These are phyloP conservation scores for Kluyveromyces starmeri DNA, from an alignment of 805 yeast species.

Conservation along the genomic window DNA sequence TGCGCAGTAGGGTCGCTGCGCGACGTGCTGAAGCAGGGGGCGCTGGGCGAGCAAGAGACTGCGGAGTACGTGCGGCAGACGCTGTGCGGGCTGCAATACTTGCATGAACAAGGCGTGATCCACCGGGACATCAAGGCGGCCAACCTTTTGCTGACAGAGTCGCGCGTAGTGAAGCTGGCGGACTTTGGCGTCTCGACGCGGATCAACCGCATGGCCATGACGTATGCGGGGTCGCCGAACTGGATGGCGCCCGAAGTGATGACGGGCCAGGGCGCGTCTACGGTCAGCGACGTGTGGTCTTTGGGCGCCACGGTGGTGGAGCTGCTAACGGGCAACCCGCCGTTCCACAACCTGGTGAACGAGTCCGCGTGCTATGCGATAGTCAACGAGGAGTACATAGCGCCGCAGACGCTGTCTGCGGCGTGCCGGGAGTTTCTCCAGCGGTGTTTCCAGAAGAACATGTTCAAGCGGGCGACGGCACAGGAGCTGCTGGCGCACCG, in stretches of 20 bases:
- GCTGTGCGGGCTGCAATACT: constrained; percentile 56
- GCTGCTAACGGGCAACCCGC: constrained; percentile 77
- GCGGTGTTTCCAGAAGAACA: constrained; percentile 64
- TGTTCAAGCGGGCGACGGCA: constrained; percentile 58
- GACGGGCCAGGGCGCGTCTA: constrained; percentile 71
- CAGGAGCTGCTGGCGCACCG: constrained; percentile 51
- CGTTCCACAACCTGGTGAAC: constrained; percentile 53
- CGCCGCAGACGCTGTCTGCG: constrained; percentile 27
- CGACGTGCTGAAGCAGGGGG: constrained; percentile 29
- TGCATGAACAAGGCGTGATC: constrained; percentile 71
- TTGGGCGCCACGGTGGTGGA: constrained; percentile 93
- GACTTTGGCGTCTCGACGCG: constrained; percentile 96
- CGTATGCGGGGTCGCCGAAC: constrained; percentile 80
- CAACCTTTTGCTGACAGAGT: constrained; percentile 60
- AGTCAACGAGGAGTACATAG: constrained; percentile 34
- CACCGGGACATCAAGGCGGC: constrained; percentile 96
- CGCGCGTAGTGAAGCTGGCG: constrained; percentile 77
- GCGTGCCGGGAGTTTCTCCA: constrained; percentile 61
- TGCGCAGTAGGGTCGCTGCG: constrained; percentile 62
- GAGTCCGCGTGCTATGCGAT: constrained; percentile 30
- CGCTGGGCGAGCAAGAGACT: constrained; percentile 54
- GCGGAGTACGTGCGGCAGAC: constrained; percentile 60
- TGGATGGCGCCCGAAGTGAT: constrained; percentile 99
- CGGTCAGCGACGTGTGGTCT: constrained; percentile 89
- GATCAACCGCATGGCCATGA: constrained; percentile 50